Evolutionary conservation across 164 flowering plant genomes (phyloP).

Genomic region (Vitis vinifera): DNA sequence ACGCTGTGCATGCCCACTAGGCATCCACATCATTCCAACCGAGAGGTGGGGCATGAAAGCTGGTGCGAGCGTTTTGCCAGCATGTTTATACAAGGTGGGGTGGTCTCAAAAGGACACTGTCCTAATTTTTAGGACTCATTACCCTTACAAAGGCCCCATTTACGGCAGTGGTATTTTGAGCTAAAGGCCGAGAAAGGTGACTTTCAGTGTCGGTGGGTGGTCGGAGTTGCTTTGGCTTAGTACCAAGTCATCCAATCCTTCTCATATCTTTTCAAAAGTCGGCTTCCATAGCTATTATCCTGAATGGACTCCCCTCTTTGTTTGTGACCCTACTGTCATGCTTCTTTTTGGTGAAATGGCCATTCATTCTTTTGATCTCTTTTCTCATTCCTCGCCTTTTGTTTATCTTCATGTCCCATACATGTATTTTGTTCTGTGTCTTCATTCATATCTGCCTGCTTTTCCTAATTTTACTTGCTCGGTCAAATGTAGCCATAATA

Average conservation of each 20-base stretch:
- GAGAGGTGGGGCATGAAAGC: conserved; percentile 17
- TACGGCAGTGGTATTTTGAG: background rate
- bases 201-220: conserved; percentile 36
- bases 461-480: too few species aligned
- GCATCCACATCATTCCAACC: conserved; percentile 30
- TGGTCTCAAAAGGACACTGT: conserved; percentile 23
- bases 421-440: background rate
- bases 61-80: conserved; percentile 21
- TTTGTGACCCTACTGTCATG: conserved; percentile 8
- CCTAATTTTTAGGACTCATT: conserved; percentile 21
- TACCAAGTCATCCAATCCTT: background rate
- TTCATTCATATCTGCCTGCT: background rate
- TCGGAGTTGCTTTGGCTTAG: conserved; percentile 17
- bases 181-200: conserved; percentile 6
- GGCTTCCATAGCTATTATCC: conserved; percentile 8
- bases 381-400: background rate
- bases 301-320: conserved; percentile 5
- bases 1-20: conserved; percentile 2
- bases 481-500: too few species aligned
- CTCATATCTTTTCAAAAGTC: conserved; percentile 18
- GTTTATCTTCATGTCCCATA: background rate
- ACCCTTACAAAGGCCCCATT: conserved; percentile 10
- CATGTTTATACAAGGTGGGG: conserved; percentile 30
- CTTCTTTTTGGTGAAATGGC: conserved; percentile 27
- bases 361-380: conserved; percentile 15